A percentile compares a stretch with the other conserved stretches of the same genome.
These are phyloP conservation scores for Verticillium nubilum DNA, from an alignment of 2,329 filamentous ascomycete genomes.

Conservation along the genomic window DNA sequence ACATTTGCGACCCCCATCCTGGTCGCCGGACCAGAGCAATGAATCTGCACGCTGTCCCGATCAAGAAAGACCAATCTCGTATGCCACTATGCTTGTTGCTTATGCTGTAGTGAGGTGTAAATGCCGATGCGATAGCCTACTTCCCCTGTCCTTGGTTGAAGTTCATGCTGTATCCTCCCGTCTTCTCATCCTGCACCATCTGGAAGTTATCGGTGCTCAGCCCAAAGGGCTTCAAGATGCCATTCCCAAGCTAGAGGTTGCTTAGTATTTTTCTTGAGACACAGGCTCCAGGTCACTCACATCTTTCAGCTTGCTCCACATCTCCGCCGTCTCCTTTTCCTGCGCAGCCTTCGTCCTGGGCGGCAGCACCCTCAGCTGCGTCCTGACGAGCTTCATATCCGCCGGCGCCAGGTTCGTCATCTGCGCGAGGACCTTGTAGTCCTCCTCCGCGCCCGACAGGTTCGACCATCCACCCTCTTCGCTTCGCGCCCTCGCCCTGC, in stretches of 20 bases:
- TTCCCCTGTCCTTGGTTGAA: slow-evolving; percentile 48
- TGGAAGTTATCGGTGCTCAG: slow-evolving; percentile 92
- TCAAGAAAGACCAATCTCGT: no score
- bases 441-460: slow-evolving; percentile 70
- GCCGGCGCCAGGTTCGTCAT: slow-evolving; percentile 56
- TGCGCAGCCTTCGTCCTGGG: slow-evolving; percentile 68
- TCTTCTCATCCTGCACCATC: slow-evolving; percentile 84
- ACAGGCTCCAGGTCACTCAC: slow-evolving; percentile 32
- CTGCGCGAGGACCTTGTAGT: slow-evolving; percentile 64
- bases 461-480: slow-evolving; percentile 74
- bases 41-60: no score
- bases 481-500: slow-evolving; percentile 67
- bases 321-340: slow-evolving; percentile 85
- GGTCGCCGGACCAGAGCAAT: no score
- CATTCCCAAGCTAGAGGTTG: slow-evolving; percentile 66
- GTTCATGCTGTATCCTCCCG: slow-evolving; percentile 91
- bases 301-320: slow-evolving; percentile 94
- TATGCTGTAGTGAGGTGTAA: neutral
- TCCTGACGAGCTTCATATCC: slow-evolving; percentile 63
- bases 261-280: neutral
- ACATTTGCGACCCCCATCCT: no score
- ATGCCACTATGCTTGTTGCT: neutral
- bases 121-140: neutral
- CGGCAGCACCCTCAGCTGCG: slow-evolving; percentile 62
- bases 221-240: slow-evolving; percentile 87